Conservation (phyloP, 192 early-diverging fungal genomes). For the Mortierella alpina region DNA sequence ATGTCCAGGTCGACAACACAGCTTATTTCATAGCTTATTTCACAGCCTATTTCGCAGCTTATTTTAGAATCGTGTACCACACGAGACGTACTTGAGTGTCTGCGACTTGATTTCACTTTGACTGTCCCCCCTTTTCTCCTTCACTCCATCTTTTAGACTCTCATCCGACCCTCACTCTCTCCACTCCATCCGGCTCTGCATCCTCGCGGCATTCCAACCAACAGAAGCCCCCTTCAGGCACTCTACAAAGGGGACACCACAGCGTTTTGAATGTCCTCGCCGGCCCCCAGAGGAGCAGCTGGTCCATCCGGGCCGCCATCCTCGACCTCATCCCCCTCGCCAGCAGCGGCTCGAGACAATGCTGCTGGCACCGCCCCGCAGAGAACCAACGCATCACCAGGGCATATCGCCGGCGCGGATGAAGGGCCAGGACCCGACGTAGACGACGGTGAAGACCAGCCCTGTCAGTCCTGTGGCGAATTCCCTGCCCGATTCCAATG, state of each 20-base stretch:
- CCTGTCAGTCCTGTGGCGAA: constrained; percentile 33
- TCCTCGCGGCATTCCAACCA: background rate
- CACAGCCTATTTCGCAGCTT: too few species aligned
- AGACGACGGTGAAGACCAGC: constrained; percentile 28
- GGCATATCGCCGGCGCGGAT: background rate
- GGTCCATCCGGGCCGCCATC: constrained; percentile 2
- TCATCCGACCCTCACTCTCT: background rate
- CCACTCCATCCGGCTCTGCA: background rate
- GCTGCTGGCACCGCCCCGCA: background rate
- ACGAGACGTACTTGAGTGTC: too few species aligned
- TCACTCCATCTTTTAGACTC: background rate
- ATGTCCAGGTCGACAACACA: too few species aligned
- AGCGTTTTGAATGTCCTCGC: constrained; percentile 8
- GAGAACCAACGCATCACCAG: background rate
- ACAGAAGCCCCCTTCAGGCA: background rate
- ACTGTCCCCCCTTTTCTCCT: background rate
- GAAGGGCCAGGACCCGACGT: background rate
- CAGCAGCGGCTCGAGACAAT: background rate
- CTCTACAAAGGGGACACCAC: background rate
- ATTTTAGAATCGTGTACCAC: too few species aligned
- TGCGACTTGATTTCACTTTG: background rate
- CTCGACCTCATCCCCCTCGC: background rate
- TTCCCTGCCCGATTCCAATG: constrained; percentile 50
- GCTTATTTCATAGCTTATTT: too few species aligned
- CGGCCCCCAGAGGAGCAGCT: background rate